Conservation (phyloP, 306 rosid genomes). For the Acacia melanoxylon region DNA sequence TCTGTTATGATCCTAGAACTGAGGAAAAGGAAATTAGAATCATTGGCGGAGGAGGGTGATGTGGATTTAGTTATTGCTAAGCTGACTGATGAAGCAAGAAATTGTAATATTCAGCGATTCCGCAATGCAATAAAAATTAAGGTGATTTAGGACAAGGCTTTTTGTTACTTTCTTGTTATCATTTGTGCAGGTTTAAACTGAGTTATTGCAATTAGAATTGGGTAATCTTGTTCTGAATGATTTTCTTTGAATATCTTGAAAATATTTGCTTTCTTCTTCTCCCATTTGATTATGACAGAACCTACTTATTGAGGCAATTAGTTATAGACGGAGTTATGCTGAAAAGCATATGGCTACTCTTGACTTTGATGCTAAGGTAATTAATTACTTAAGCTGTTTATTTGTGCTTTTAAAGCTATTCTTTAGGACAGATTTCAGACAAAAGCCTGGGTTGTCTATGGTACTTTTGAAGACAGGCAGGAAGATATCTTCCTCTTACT, state of each 20-base stretch:
- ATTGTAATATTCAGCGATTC: conserved; percentile 55
- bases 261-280: conserved; percentile 22
- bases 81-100: conserved; percentile 66
- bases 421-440: neutral
- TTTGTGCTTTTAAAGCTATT: neutral
- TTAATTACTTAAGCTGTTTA: conserved; percentile 18
- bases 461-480: neutral
- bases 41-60: conserved; percentile 57
- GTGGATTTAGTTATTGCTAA: conserved; percentile 57
- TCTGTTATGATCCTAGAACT: conserved; percentile 54
- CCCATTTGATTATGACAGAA: conserved; percentile 45
- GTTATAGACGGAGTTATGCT: conserved; percentile 48
- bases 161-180: conserved; percentile 19
- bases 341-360: conserved; percentile 62
- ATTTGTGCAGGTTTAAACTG: conserved; percentile 14
- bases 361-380: conserved; percentile 87
- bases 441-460: neutral
- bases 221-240: neutral
- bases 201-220: conserved; percentile 5
- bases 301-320: conserved; percentile 65
- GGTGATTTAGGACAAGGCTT: conserved; percentile 44
- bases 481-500: neutral
- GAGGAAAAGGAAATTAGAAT: conserved; percentile 56
- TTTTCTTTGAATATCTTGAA: neutral
- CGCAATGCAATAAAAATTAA: conserved; percentile 61